These are phyloP conservation scores for Endothia cerciana DNA, from an alignment of 2,329 filamentous ascomycete species.

Conservation along the genomic window DNA sequence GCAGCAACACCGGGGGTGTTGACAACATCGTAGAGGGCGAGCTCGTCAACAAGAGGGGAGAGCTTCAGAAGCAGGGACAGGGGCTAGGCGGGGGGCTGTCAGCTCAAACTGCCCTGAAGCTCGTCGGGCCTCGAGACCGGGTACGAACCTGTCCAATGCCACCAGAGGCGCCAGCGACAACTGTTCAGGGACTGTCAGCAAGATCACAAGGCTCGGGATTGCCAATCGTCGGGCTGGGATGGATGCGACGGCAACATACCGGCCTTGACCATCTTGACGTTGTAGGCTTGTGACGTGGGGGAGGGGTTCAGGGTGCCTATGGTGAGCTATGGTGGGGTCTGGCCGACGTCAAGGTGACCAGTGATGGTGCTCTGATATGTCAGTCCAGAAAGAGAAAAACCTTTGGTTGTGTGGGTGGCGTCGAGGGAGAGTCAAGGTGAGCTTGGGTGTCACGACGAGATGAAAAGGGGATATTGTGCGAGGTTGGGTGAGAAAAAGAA, in stretches of 20 bases:
- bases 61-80: conserved; percentile 96
- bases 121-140: conserved; percentile 3
- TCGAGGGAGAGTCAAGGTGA: background rate
- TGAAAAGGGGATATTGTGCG: background rate
- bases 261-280: conserved; percentile 44
- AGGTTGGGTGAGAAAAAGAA: conserved; percentile 5
- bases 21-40: conserved; percentile 98
- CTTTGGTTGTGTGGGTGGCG: background rate
- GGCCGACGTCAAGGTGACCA: conserved; percentile 14
- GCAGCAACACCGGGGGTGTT: conserved; percentile 96
- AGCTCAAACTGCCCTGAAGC: conserved; percentile 12
- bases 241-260: conserved; percentile 34
- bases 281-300: conserved; percentile 30
- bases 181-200: conserved; percentile 41
- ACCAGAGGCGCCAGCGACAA: conserved; percentile 94
- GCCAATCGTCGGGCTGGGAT: conserved; percentile 22
- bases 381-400: conserved; percentile 5
- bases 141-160: conserved; percentile 91
- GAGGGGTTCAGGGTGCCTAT: conserved; percentile 32
- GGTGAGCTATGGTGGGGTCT: conserved; percentile 27
- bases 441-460: background rate
- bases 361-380: conserved; percentile 20
- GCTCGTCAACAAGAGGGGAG: conserved; percentile 84
- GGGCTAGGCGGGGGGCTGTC: conserved; percentile 61
- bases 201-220: conserved; percentile 28